A percentile compares a stretch with the other conserved stretches of the same genome.
Evolutionary conservation across 148 eudicot genomes (phyloP).

Genomic region (Rhododendron williamsianum): DNA sequence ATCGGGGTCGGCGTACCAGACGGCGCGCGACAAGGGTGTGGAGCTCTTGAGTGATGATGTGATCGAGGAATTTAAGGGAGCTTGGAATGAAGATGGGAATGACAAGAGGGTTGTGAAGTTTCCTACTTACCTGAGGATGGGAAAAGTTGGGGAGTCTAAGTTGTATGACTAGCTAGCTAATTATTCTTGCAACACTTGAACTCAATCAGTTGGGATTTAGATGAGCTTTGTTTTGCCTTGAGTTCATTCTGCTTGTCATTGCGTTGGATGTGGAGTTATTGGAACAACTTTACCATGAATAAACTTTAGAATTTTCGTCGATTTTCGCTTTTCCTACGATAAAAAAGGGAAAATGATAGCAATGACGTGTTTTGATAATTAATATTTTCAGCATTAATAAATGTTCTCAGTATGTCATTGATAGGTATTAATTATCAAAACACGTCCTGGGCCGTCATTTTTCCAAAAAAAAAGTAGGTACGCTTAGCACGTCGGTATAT

Average conservation of each 20-base stretch:
- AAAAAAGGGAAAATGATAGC: too few relatives aligned
- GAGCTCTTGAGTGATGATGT: slow-evolving; percentile 50
- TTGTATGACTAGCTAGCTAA: not conserved
- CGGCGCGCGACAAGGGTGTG: slow-evolving; percentile 64
- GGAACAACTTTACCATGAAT: not conserved
- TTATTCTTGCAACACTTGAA: not conserved
- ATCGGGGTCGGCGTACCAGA: slow-evolving; percentile 71
- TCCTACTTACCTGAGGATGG: slow-evolving; percentile 68
- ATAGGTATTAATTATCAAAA: too few relatives aligned
- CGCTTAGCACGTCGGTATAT: too few relatives aligned
- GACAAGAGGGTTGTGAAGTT: slow-evolving; percentile 26
- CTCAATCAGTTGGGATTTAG: not conserved
- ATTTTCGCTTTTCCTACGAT: too few relatives aligned
- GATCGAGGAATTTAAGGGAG: slow-evolving; percentile 40
- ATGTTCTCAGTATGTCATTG: too few relatives aligned
- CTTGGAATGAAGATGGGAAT: slow-evolving; percentile 54
- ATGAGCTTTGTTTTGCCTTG: not conserved
- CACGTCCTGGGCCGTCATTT: too few relatives aligned
- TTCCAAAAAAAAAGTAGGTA: too few relatives aligned
- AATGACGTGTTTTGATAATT: too few relatives aligned
- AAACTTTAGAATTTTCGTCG: not conserved
- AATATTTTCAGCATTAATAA: too few relatives aligned
- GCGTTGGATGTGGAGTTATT: not conserved
- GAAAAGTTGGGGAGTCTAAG: slow-evolving; percentile 42
- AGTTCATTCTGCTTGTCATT: not conserved